These are phyloP conservation scores for Sugiyamaella smithiae DNA, from an alignment of 805 yeast species.

Conservation along the genomic window DNA sequence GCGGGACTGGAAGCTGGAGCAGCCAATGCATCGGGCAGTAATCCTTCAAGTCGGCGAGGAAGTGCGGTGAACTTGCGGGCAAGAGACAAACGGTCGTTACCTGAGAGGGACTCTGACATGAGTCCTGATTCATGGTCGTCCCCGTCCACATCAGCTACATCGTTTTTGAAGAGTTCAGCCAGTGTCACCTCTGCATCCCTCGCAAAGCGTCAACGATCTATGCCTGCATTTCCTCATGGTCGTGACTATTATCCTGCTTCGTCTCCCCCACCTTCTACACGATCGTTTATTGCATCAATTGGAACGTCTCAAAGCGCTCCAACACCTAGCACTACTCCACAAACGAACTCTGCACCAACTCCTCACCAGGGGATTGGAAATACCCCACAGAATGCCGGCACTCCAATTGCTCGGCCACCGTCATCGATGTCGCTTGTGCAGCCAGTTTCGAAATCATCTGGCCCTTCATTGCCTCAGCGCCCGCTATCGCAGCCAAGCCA, in stretches of 20 bases:
- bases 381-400: background rate
- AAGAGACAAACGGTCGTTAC: background rate
- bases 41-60: background rate
- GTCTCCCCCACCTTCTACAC: slow-evolving; percentile 15
- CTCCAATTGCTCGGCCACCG: background rate
- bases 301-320: slow-evolving; percentile 4
- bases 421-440: background rate
- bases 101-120: background rate
- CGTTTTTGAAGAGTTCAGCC: background rate
- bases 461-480: background rate
- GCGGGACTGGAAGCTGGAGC: background rate
- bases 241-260: slow-evolving; percentile 14
- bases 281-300: background rate
- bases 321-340: background rate
- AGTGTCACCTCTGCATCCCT: background rate
- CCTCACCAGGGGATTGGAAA: background rate
- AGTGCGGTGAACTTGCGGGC: background rate
- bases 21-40: background rate
- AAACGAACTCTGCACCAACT: background rate
- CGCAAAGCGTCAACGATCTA: slow-evolving; percentile 8
- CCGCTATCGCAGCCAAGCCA: background rate
- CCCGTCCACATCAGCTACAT: background rate
- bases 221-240: background rate
- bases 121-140: slow-evolving; percentile 3
- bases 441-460: background rate